Evolutionary conservation across 106 monocot species (phyloP).

Genomic region (Chionographis japonica): DNA sequence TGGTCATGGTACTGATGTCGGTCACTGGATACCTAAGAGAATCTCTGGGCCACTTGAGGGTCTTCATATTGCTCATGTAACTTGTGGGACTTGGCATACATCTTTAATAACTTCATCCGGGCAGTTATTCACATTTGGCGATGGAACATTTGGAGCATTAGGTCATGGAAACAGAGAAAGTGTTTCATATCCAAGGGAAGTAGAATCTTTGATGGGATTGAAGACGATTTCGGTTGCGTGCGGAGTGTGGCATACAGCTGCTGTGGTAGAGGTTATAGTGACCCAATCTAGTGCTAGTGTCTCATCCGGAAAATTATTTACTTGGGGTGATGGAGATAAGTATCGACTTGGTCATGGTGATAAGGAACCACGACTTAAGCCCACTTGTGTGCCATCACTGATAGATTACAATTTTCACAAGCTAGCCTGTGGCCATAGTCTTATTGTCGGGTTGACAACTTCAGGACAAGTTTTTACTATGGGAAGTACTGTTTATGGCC

Average conservation of each 20-base stretch:
- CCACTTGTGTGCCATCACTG: slow-evolving; percentile 88
- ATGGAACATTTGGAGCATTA: slow-evolving; percentile 86
- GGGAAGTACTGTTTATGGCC: slow-evolving; percentile 92
- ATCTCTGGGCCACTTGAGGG: slow-evolving; percentile 79
- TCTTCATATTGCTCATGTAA: slow-evolving; percentile 63
- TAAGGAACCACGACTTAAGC: slow-evolving; percentile 66
- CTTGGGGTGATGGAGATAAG: slow-evolving; percentile 98
- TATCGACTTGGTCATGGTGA: slow-evolving; percentile 93
- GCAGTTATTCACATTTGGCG: slow-evolving; percentile 89
- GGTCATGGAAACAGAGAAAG: slow-evolving; percentile 88
- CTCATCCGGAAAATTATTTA: slow-evolving; percentile 91
- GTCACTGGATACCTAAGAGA: slow-evolving; percentile 96
- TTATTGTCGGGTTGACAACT: slow-evolving; percentile 84
- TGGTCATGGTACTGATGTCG: slow-evolving; percentile 74
- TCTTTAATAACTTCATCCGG: slow-evolving; percentile 71
- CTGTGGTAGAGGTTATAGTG: slow-evolving; percentile 83
- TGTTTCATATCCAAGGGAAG: slow-evolving; percentile 65
- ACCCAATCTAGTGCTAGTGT: slow-evolving; percentile 63
- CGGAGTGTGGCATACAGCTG: slow-evolving; percentile 97
- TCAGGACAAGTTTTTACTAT: slow-evolving; percentile 72
- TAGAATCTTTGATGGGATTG: slow-evolving; percentile 85
- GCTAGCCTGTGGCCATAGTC: slow-evolving; percentile 85
- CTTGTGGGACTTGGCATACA: slow-evolving; percentile 96
- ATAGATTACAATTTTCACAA: slow-evolving; percentile 92
- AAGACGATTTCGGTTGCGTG: slow-evolving; percentile 89